A percentile compares a stretch with the other conserved stretches of the same genome.
These are phyloP conservation scores for Astragalus membranaceus DNA, from an alignment of 306 rosid genomes.

Conservation along the genomic window DNA sequence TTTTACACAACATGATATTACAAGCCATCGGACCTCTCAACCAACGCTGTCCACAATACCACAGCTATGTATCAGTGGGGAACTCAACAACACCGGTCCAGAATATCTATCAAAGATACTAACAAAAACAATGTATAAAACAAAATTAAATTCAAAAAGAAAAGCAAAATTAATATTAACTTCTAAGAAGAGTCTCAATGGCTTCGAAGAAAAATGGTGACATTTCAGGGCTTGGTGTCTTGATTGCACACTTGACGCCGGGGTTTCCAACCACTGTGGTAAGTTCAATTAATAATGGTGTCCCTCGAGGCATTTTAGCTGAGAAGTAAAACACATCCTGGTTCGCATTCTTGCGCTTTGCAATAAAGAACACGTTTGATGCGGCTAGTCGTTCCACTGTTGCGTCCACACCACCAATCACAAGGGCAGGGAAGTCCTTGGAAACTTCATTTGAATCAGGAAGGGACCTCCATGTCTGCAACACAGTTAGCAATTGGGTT, in stretches of 20 bases:
- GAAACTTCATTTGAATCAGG: slow-evolving; percentile 93
- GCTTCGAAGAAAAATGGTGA: slow-evolving; percentile 79
- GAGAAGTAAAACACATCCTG: slow-evolving; percentile 98
- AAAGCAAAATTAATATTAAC: slow-evolving; percentile 25
- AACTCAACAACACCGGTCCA: slow-evolving; percentile 18
- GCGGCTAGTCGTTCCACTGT: slow-evolving; percentile 63
- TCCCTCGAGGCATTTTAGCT: slow-evolving; percentile 68
- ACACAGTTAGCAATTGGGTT: slow-evolving; percentile 11
- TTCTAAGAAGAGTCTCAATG: slow-evolving; percentile 65
- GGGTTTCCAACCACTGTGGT: slow-evolving; percentile 66
- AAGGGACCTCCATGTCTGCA: slow-evolving; percentile 96
- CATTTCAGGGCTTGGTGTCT: slow-evolving; percentile 86
- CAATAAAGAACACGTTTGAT: slow-evolving; percentile 85
- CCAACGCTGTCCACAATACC: slow-evolving; percentile 16
- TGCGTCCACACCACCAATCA: slow-evolving; percentile 50
- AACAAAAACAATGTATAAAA: slow-evolving; percentile 24
- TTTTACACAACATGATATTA: slow-evolving; percentile 26
- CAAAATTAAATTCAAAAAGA: slow-evolving; percentile 23
- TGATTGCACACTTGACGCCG: slow-evolving; percentile 83
- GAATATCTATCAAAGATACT: slow-evolving; percentile 31
- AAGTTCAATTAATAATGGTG: slow-evolving; percentile 71
- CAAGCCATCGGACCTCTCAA: slow-evolving; percentile 21
- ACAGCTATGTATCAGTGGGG: slow-evolving; percentile 6
- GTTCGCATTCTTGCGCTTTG: slow-evolving; percentile 81
- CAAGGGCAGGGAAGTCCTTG: slow-evolving; percentile 62